Evolutionary conservation across 345 rosid genomes (phyloP).

Genomic region (Populus nigra): DNA sequence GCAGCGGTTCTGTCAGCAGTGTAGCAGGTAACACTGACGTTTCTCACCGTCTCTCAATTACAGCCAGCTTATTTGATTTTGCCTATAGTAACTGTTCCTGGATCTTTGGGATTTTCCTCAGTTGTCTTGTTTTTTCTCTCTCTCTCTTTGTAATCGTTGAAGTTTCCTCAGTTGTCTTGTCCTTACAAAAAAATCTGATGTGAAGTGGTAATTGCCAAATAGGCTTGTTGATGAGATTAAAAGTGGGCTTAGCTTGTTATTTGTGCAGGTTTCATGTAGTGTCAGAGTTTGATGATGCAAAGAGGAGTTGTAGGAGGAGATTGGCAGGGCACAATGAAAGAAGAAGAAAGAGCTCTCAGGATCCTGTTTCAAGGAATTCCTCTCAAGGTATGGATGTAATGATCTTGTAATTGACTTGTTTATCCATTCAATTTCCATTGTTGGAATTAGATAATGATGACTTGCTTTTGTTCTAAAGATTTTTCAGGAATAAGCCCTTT

Average conservation of each 20-base stretch:
- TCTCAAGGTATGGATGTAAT: constrained; percentile 37
- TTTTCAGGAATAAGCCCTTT: not conserved
- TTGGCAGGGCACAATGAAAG: constrained; percentile 69
- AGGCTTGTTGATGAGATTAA: not conserved
- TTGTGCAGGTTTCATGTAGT: constrained; percentile 50
- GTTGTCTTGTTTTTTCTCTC: too few relatives aligned
- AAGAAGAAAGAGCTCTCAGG: constrained; percentile 53
- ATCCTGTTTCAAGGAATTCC: constrained; percentile 35
- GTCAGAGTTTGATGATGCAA: constrained; percentile 59
- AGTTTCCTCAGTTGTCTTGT: not conserved
- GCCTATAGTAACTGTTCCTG: not conserved
- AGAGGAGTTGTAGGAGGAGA: constrained; percentile 69
- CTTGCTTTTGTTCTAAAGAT: not conserved
- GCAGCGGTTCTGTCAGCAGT: constrained; percentile 87
- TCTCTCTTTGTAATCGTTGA: too few relatives aligned
- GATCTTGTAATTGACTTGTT: not conserved
- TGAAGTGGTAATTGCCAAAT: not conserved
- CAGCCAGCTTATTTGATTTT: not conserved
- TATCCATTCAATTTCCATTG: not conserved
- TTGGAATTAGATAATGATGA: not conserved
- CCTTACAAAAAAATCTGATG: not conserved
- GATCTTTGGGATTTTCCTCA: too few relatives aligned
- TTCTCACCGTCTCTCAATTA: not conserved
- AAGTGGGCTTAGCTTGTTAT: not conserved
- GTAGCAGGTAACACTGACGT: constrained; percentile 57